Percentiles rank a stretch among this genome's conserved stretches.
Conservation (phyloP, 164 flowering plant genomes). For the Nymphaea thermarum region DNA sequence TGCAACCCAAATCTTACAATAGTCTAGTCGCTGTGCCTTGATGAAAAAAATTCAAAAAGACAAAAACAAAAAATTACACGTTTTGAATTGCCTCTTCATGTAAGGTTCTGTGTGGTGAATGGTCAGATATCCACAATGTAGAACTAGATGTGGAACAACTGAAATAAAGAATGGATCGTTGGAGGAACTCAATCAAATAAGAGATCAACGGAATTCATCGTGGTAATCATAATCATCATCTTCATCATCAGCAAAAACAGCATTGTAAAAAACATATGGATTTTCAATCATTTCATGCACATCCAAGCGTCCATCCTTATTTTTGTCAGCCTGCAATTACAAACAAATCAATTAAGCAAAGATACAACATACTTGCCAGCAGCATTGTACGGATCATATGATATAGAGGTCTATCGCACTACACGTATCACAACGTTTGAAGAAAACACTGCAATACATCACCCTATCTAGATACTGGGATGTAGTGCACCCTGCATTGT, state of each 20-base stretch:
- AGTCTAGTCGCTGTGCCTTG: neutral
- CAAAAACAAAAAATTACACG: neutral
- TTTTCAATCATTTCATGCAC: conserved; percentile 82
- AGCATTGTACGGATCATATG: no score
- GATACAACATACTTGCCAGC: no score
- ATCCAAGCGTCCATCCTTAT: conserved; percentile 77
- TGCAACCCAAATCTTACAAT: neutral
- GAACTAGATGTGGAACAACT: neutral
- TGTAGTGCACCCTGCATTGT: no score
- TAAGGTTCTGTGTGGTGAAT: neutral
- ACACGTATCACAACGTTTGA: no score
- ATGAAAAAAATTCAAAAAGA: no score
- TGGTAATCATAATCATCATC: conserved; percentile 64
- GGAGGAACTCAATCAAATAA: neutral
- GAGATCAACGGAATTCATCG: conserved; percentile 73
- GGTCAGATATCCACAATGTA: neutral
- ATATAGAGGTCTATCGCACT: no score
- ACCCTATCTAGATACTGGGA: no score
- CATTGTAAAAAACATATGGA: conserved; percentile 86
- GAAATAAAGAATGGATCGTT: neutral
- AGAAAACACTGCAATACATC: no score
- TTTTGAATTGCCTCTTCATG: neutral
- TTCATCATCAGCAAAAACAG: conserved; percentile 73
- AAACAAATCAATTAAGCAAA: no score
- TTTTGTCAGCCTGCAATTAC: conserved; percentile 72